These are phyloP conservation scores for Penicillium hordei DNA, from an alignment of 2,329 filamentous ascomycete genomes.

Conservation along the genomic window DNA sequence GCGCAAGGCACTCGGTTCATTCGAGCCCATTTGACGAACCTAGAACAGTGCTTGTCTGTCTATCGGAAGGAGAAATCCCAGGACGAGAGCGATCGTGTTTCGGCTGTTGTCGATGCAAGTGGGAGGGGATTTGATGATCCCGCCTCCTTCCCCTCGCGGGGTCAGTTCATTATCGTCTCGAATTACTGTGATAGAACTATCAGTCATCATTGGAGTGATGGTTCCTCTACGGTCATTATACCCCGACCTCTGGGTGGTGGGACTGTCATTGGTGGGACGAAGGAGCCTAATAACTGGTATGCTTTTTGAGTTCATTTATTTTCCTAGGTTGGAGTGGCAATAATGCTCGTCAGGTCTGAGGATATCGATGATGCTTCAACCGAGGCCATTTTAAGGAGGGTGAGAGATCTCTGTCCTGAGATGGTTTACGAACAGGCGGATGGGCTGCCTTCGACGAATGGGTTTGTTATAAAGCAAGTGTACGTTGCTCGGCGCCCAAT, in stretches of 20 bases:
- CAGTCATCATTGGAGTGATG: conserved; percentile 14
- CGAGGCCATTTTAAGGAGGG: not conserved
- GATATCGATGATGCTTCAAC: not conserved
- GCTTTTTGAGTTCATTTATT: not conserved
- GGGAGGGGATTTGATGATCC: conserved; percentile 9
- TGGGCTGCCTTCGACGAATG: not conserved
- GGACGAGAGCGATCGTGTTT: not conserved
- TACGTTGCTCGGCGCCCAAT: conserved; percentile 15
- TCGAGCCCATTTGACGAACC: not conserved
- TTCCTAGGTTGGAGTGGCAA: not conserved
- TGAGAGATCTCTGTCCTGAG: not conserved
- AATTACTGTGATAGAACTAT: conserved; percentile 11
- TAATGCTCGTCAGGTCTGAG: not conserved
- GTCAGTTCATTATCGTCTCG: conserved; percentile 12
- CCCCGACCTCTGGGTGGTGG: conserved; percentile 11
- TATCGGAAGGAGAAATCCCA: not conserved
- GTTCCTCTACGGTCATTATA: conserved; percentile 3
- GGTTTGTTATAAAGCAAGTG: conserved; percentile 6
- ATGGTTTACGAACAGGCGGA: not conserved
- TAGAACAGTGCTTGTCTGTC: not conserved
- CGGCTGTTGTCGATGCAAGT: conserved; percentile 5
- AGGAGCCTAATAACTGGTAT: conserved; percentile 11
- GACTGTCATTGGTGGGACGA: conserved; percentile 12
- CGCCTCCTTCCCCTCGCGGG: conserved; percentile 7
- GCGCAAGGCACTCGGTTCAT: conserved; percentile 3